Evolutionary conservation across 768 basidiomycete genomes (phyloP), one percentile per base, ranked within the genome.

Genomic region (Lactifluus piperatus): DNA sequence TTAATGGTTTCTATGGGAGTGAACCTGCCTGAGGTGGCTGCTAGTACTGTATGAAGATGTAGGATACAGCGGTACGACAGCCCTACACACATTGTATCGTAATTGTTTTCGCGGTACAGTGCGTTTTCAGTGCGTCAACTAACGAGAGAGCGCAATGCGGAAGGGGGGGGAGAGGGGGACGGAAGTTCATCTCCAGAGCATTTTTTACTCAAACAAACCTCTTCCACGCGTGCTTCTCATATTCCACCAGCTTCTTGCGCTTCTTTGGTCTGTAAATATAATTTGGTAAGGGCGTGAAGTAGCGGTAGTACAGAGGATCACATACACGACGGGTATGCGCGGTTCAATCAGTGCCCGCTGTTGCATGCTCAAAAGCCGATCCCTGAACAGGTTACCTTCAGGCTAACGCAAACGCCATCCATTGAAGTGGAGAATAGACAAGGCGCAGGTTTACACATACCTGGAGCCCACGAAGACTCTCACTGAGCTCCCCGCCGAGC

Each of bases 351-450:
- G 77, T 0, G 88, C 91, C 29, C 92, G 79, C 62, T 94, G 88
- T 67, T 95, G 93, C 68, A 97, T 74, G 68, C 88, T 92, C 30
- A 86, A 71, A 74, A 92, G 93, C 1, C 91, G 82, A 69, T 97
- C 94, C 24, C 84, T 80, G 79, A 95, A 95, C 34, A 94, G 74
- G 69, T 95, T 97, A 26, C 94, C 94, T 75, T 97, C 93, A 18
- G 91, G 90, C 93, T 95, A 60, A 32, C 51, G 22, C 20, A 48
- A 11, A 41, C 16, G 26, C 44, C 48, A 49, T 14, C 16, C 41
- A 5, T 34, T 13, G 13, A 11, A 13, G 13, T 34, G 34, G 11
- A 13, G 34, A 11, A 11, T 34, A 34, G 30, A 30, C 8, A 30
- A 30, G 30, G 8, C 30, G 34, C n/a, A n/a, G n/a, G n/a, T n/a